These are phyloP conservation scores for Talaromyces sp. DNA, from an alignment of 2,329 filamentous ascomycete genomes.

Conservation along the genomic window DNA sequence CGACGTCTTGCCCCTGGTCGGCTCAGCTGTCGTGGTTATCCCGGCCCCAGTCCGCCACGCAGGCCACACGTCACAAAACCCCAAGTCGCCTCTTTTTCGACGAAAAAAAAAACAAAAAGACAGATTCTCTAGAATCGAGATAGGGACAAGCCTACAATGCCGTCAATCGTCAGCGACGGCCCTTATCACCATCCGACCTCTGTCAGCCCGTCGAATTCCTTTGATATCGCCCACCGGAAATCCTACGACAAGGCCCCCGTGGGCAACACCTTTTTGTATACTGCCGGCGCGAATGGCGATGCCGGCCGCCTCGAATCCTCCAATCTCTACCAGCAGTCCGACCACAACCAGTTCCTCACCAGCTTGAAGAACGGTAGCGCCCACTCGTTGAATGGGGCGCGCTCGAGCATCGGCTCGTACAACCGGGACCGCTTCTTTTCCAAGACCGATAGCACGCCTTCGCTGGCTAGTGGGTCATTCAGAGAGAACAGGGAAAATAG, in stretches of 20 bases:
- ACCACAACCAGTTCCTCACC: slow-evolving; percentile 26
- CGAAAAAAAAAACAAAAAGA: background rate
- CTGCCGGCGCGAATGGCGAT: slow-evolving; percentile 40
- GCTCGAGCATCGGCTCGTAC: slow-evolving; percentile 39
- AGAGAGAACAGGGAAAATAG: slow-evolving; percentile 23
- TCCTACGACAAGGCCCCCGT: slow-evolving; percentile 39
- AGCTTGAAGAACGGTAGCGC: slow-evolving; percentile 49
- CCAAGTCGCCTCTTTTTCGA: background rate
- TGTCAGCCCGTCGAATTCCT: slow-evolving; percentile 27
- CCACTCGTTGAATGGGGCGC: slow-evolving; percentile 55
- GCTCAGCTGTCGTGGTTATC: slow-evolving; percentile 5
- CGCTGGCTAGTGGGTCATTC: slow-evolving; percentile 29
- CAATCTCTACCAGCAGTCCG: slow-evolving; percentile 27
- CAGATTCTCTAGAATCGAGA: background rate
- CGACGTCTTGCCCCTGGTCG: background rate
- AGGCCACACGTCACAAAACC: slow-evolving; percentile 23
- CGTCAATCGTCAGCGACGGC: slow-evolving; percentile 32
- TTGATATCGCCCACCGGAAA: slow-evolving; percentile 37
- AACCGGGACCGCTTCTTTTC: slow-evolving; percentile 35
- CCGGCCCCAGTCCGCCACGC: slow-evolving; percentile 16
- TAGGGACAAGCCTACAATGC: slow-evolving; percentile 21
- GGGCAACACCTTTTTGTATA: slow-evolving; percentile 43
- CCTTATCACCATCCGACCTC: slow-evolving; percentile 21
- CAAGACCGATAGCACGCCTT: slow-evolving; percentile 44
- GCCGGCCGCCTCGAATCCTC: slow-evolving; percentile 31